A percentile compares a stretch with the other conserved stretches of the same genome.
These are phyloP conservation scores for Suhomyces bribrorum DNA, from an alignment of 1,139 yeast genomes.

Conservation along the genomic window DNA sequence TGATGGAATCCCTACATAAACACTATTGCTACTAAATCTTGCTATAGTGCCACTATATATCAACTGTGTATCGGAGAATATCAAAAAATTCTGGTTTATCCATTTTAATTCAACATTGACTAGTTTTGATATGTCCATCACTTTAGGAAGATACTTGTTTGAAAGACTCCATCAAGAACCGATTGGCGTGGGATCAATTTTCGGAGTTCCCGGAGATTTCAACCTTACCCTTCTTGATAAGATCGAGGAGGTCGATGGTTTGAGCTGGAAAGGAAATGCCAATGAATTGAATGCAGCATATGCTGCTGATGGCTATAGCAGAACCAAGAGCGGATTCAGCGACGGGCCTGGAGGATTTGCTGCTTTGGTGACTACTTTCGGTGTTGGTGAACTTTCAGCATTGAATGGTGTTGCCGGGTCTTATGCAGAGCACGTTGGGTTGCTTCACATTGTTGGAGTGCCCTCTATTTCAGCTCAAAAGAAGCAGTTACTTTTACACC, in stretches of 20 bases:
- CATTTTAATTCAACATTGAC: too few species aligned
- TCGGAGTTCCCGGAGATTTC: constrained; percentile 62
- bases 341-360: constrained; percentile 51
- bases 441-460: constrained; percentile 55
- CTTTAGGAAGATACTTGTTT: constrained; percentile 44
- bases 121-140: too few species aligned
- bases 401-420: constrained; percentile 61
- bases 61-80: too few species aligned
- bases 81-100: too few species aligned
- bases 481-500: constrained; percentile 40
- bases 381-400: constrained; percentile 65
- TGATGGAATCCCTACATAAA: background rate
- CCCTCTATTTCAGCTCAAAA: constrained; percentile 42
- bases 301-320: constrained; percentile 71
- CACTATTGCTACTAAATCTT: background rate
- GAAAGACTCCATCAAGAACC: constrained; percentile 40
- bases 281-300: constrained; percentile 74
- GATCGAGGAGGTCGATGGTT: constrained; percentile 56
- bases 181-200: constrained; percentile 39
- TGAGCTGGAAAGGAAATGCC: constrained; percentile 66
- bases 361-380: constrained; percentile 64
- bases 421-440: constrained; percentile 60
- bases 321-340: constrained; percentile 53
- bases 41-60: background rate
- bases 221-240: constrained; percentile 68